Evolutionary conservation across 768 basidiomycete species (phyloP), one percentile per base, ranked within the genome.

Genomic region (Exsudoporus frostii): DNA sequence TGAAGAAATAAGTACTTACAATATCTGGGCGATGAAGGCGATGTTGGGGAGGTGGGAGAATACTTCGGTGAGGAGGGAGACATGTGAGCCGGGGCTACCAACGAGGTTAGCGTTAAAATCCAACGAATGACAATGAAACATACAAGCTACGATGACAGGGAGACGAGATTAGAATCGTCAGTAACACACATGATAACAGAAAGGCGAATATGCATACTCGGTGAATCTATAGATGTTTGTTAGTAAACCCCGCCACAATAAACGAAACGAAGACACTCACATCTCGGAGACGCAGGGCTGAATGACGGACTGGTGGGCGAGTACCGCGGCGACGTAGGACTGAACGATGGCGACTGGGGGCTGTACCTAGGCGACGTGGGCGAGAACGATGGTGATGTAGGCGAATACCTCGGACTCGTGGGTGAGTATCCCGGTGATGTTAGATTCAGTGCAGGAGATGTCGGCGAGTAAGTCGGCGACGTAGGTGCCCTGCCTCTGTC

Each of bases 51-150:
- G 0, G 95, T 92, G 3, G 95, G 95, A 11, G 92, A 94, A 71
- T 94, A 97, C 63, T 87, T 90, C 7, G 93, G 93, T 29, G 92
- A 94, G 5, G 93, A 84, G 0, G 92, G 93, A 8, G 93, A 94
- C 76, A 88, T 81, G 50, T 90, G 86, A 22, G 84, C 80, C 32
- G 90, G 89, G 6, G 90, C 88, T 88, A 62, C 51, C 42, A 56
- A 54, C 50, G 45, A 51, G 5, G 20, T 62, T 32, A 56, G 53
- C 33, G 9, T 15, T 32, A 25, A 39, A 53, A 55, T 48, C 17
- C 22, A 38, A 27, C 37, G 33, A 44, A 24, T 24, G 5, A 32
- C 47, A 47, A 19, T 27, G 37, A 20, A 6, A 80, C 85, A 69
- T 71, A 89, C 87, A 90, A 55, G 88, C 86, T 88, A 62, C 51